Conservation (phyloP, 768 basidiomycete species). For the Polyporus arcularius region DNA sequence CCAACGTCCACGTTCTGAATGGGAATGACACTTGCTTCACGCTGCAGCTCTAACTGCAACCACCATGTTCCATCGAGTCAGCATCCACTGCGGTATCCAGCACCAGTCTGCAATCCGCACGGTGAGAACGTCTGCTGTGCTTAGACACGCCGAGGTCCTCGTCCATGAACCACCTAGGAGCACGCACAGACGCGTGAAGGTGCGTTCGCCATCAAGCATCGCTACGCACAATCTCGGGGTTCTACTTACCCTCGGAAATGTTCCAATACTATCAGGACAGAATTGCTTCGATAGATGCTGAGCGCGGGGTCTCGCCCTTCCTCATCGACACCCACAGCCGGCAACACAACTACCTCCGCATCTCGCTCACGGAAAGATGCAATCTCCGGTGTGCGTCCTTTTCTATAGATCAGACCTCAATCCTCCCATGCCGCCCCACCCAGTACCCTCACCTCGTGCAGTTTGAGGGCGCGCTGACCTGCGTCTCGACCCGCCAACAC, state of each 20-base stretch:
- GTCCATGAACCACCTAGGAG: not conserved
- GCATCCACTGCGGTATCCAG: too few relatives aligned
- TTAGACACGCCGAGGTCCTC: conserved; percentile 6
- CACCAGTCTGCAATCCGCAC: not conserved
- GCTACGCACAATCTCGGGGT: too few relatives aligned
- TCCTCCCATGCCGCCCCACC: conserved; percentile 1
- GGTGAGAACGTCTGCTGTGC: not conserved
- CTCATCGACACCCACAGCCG: conserved; percentile 69
- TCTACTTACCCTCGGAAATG: not conserved
- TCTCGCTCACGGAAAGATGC: conserved; percentile 84
- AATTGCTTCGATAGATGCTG: conserved; percentile 55
- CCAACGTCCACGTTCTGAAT: not conserved
- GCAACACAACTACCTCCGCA: conserved; percentile 84
- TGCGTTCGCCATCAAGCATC: not conserved
- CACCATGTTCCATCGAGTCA: conserved; percentile 5
- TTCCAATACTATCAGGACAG: conserved; percentile 43
- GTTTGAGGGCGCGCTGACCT: not conserved
- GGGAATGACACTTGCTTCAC: not conserved
- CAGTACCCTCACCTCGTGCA: conserved; percentile 7
- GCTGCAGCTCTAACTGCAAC: not conserved
- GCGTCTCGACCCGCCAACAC: too few relatives aligned
- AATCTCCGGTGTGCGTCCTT: conserved; percentile 73
- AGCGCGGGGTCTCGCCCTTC: conserved; percentile 48
- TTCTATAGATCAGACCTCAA: too few relatives aligned
- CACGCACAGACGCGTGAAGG: conserved; percentile 9